Base-by-base conservation (phyloP, 495 filamentous ascomycete species). In the Hapsidospora chrysogenum region DNA sequence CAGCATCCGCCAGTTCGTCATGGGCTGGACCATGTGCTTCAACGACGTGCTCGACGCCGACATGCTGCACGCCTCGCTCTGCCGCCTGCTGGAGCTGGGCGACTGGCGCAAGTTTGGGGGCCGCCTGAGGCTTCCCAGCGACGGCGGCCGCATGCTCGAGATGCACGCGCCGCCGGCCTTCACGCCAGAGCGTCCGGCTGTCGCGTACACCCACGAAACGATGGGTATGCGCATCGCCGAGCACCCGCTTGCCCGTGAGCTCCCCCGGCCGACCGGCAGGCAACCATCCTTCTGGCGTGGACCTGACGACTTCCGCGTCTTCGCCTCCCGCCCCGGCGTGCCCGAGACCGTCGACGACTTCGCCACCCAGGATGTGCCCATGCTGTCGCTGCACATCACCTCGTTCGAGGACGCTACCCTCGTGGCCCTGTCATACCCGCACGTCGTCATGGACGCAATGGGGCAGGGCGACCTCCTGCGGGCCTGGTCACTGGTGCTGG, bases 331-430 rank as follows among this genome's bases (percentile, higher is more conserved):
- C 7, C 41, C 35, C 27, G 38, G 22, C 5, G 43, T 39, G 2
- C 58, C 56, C 0, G 32, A 22, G 18, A 46, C 39, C 3, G 40
- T 68, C 6, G 45, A 53, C 9, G 61, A 66, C 32, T 60, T 53
- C 33, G 17, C 62, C 15, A 45, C 49, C 30, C 33, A 40, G 3
- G 58, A 68, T 41, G 36, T 41, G 9, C 63, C 66, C 6, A 58
- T 55, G 38, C 40, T 70, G 15, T 52, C 53, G 11, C 43, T 71
- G 3, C 63, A 68, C 34, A 46, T 68, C 28, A 53, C 59, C 5
- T 54, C 53, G 0, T 68, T 71, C 36, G 41, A 43, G 17, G 58
- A 71, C 41, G 54, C 60, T 7, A 71, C 64, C 0, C 41, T 68
- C 19, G 48, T 68, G 18, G 51, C 52, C 9, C 40, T 68, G 10